Evolutionary conservation across 305 asterid species (phyloP).

Genomic region (Fraxinus sp.): DNA sequence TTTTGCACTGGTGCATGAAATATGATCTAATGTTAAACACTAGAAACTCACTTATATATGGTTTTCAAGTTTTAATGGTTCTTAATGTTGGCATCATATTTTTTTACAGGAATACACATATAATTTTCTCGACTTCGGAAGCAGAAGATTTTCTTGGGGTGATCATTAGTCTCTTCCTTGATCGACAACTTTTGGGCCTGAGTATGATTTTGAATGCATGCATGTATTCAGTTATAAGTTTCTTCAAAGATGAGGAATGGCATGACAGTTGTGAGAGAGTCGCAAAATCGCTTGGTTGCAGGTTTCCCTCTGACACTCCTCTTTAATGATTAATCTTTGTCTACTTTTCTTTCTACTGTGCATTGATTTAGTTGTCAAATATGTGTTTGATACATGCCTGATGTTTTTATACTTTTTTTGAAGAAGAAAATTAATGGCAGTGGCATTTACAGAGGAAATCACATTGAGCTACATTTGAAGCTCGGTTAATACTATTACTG

Average conservation of each 20-base stretch:
- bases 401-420: not conserved
- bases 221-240: constrained; percentile 50
- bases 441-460: not conserved
- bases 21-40: constrained; percentile 2
- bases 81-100: not conserved
- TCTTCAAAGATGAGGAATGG: constrained; percentile 73
- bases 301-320: constrained; percentile 42
- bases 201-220: constrained; percentile 49
- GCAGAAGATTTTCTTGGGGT: constrained; percentile 66
- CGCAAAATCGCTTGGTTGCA: constrained; percentile 62
- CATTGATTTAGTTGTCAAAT: not conserved
- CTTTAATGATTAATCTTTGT: constrained; percentile 20
- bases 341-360: not conserved
- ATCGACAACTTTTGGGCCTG: constrained; percentile 77
- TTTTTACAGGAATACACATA: constrained; percentile 47
- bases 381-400: not conserved
- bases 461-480: not conserved
- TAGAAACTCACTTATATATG: constrained; percentile 5
- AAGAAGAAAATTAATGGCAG: not conserved
- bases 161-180: constrained; percentile 64
- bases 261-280: constrained; percentile 52
- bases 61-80: constrained; percentile 5
- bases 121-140: constrained; percentile 52
- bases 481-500: not conserved
- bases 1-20: not conserved